Evolutionary conservation across 148 eudicot species (phyloP), one percentile per base, ranked within the genome.

Genomic region (Linanthus parryae): DNA sequence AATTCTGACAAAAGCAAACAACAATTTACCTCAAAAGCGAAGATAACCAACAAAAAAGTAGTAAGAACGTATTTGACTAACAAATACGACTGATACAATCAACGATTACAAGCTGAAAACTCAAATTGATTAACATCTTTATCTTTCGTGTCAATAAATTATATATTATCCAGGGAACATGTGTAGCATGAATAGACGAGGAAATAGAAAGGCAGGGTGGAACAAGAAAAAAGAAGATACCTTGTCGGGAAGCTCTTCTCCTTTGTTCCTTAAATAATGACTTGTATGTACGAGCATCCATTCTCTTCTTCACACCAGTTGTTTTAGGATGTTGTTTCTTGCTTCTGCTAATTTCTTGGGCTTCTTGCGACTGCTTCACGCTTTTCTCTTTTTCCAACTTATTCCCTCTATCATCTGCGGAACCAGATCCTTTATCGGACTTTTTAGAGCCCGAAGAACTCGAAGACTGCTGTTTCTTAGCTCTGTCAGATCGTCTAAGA

Each of bases 401-500:
- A 28, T 49, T 49, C 54, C 10, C 31, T 8, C 31, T 49, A 3
- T 15, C 22, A 30, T 49, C 37, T 29, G 54, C 6, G 5, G 27
- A 49, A 49, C 5, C 38, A 49, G 17, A 15, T 14, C 25, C 29
- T 25, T 31, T 11, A 19, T 16, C 7, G 13, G 29, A 28, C 5
- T 16, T 49, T 8, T 29, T 30, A 28, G 54, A 28, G 19, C 31
- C 38, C 31, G 23, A 1, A 49, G 54, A 49, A 1, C 18, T 31
- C 11, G 21, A 38, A 8, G 54, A 49, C 2, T 2, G 14, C 3
- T 17, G 37, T 15, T 29, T 49, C 26, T 51, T 51, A 2, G 39
- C 40, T 19, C 55, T 31, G 34, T 10, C 40, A 19, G 55, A 51
- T 17, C 55, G 30, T 51, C 55, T 31, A 38, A 51, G 34, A 51